These are phyloP conservation scores for Ailanthus altissimus DNA, from an alignment of 345 rosid genomes.

Conservation along the genomic window DNA sequence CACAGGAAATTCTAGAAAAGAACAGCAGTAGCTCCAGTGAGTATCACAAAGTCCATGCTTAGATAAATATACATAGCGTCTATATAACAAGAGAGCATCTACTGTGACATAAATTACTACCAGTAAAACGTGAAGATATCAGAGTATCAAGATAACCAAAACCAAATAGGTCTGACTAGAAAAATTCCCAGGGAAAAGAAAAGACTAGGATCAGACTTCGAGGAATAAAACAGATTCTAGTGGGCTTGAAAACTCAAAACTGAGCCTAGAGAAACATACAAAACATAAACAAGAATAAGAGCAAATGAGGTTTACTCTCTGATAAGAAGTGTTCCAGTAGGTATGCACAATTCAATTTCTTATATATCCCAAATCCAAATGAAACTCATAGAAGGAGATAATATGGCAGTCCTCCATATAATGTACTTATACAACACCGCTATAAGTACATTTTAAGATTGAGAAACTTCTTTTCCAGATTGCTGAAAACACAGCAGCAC, in stretches of 20 bases:
- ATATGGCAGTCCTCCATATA: too few relatives aligned
- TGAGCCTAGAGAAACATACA: neutral
- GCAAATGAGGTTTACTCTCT: neutral
- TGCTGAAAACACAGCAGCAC: neutral
- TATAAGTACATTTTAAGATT: neutral
- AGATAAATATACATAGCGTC: neutral
- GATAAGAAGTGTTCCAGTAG: neutral
- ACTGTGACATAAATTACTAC: neutral
- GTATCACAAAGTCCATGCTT: neutral
- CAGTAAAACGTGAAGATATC: neutral
- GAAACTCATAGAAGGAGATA: neutral
- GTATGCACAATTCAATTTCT: neutral
- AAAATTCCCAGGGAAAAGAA: neutral
- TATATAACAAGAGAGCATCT: neutral
- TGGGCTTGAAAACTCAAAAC: neutral
- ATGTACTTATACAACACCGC: neutral
- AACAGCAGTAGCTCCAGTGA: neutral
- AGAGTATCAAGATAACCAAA: neutral
- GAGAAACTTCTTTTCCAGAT: neutral
- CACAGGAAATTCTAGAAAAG: neutral
- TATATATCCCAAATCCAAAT: neutral
- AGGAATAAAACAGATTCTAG: neutral
- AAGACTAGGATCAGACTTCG: neutral
- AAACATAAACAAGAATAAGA: neutral
- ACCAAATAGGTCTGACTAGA: slow-evolving; percentile 1